Evolutionary conservation across 768 basidiomycete species (phyloP), one percentile per base, ranked within the genome.

Genomic region (Hericium coralloides): DNA sequence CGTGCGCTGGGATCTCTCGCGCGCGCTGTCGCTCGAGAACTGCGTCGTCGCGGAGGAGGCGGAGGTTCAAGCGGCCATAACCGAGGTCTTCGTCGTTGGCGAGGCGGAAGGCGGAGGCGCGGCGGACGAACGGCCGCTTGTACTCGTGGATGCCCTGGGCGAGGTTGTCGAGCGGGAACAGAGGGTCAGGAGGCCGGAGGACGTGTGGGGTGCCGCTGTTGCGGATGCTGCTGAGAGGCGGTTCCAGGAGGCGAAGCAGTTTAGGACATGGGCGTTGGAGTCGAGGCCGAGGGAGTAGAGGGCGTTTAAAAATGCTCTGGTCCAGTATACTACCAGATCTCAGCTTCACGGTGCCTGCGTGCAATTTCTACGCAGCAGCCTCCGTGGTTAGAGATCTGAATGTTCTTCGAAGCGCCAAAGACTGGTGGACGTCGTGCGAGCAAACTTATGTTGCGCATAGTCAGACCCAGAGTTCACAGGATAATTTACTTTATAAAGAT

Each of bases 1-100:
- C 2, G 78, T 89, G 22, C 77, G 92, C 48, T 99, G 95, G 97
- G 85, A 92, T 63, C 78, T 80, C 17, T 67, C 67, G 2, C 70
- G 70, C 38, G 84, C 86, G 2, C 66, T 98, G 20, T 74, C 77
- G 23, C 72, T 81, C n/a, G 85, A 89, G 39, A 98, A 98, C 67
- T 82, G 87, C 56, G 90, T 95, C 12, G 85, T 93, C 2, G 84
- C 98, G 72, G 90, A 92, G 56, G 69, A 77, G 55, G 76, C 74
- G 52, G 91, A 97, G 55, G 89, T 84, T 0, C 84, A 84, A 65
- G 77, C 74, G 56, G 92, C 93, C 67, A 66, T 75, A 38, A 71
- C 68, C 56, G 75, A 75, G 38, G 82, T 79, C 26, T 65, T 61
- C 31, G 61, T 43, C 7, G 52, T 41, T 3, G 55, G 55, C 45